Evolutionary conservation across 2,329 filamentous ascomycete genomes (phyloP).

Genomic region (Paraphaeosphaeria sporulosa): DNA sequence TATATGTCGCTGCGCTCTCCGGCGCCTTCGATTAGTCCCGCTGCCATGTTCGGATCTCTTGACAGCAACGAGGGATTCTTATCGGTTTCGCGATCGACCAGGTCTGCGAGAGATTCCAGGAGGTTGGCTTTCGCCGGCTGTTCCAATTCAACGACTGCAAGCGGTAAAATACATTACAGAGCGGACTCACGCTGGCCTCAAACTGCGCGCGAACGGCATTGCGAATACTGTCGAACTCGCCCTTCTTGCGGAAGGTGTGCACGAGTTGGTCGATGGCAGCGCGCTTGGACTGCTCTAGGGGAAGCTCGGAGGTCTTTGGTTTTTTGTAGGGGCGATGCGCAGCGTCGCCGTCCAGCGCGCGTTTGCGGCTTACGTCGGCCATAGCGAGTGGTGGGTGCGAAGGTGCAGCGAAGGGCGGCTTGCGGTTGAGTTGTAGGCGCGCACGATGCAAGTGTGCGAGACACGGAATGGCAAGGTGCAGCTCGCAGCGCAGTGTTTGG

Average conservation of each 20-base stretch:
- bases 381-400: conserved; percentile 28
- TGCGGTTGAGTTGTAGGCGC: neutral
- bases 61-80: conserved; percentile 76
- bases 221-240: conserved; percentile 79
- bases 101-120: conserved; percentile 70
- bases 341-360: conserved; percentile 37
- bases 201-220: conserved; percentile 81
- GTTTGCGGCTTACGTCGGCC: conserved; percentile 44
- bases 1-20: conserved; percentile 80
- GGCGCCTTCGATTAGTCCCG: conserved; percentile 78
- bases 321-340: conserved; percentile 58
- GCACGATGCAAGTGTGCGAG: neutral
- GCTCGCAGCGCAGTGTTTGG: neutral
- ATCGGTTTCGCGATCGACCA: conserved; percentile 78
- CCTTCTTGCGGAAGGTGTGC: conserved; percentile 87
- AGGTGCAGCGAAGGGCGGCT: conserved; percentile 8
- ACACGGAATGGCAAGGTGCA: neutral
- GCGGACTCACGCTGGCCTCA: conserved; percentile 67
- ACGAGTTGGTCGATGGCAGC: conserved; percentile 76
- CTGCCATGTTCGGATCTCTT: conserved; percentile 76
- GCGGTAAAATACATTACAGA: conserved; percentile 1
- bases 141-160: conserved; percentile 7
- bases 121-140: conserved; percentile 76
- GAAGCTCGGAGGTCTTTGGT: conserved; percentile 78
- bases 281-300: conserved; percentile 75